Evolutionary conservation across 225 moss, liverwort and hornwort genomes (phyloP), one percentile per base, ranked within the genome.

Genomic region (Rhytidiadelphus loreus): DNA sequence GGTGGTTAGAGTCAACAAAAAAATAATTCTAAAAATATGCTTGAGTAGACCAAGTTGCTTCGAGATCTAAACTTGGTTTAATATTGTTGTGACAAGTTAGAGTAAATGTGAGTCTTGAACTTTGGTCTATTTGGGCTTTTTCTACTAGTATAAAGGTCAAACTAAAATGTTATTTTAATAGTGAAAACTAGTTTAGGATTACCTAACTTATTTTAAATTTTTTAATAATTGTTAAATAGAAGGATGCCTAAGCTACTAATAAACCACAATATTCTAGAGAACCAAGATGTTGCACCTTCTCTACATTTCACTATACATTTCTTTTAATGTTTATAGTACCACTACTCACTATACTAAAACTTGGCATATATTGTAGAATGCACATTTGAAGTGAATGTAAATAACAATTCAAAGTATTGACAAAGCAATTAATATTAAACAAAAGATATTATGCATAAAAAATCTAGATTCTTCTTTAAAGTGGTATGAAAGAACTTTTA

Each of bases 1-100:
- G 1, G 2, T 68, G n/a, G n/a, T 12, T 4, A 12, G 4, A 4
- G 7, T n/a, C 4, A 8, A 11, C 7, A 13, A n/a, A n/a, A n/a
- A n/a, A n/a, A n/a, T n/a, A n/a, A n/a, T n/a, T n/a, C n/a, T n/a
- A n/a, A n/a, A 39, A 39, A 62, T 8, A 32, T 32, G 63, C 32
- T 63, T 7, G 1, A 32, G 2, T 62, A 62, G 32, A 63, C 46
- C 32, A 63, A 63, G 16, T 14, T n/a, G n/a, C n/a, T 63, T 63
- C 8, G 32, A 16, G 63, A 32, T 13, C 18, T 1, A 33, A 8
- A 37, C 19, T 65, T 65, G 18, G 9, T 65, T 6, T 37, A 20
- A 37, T 0, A 1, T 64, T 64, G 5, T 65, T 65, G 65, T 65
- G 4, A 30, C 16, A 62, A 61, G 18, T 33, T 33, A 33, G 6